Base-by-base conservation (phyloP, 2,329 filamentous ascomycete species). In the Pyricularia grisea region DNA sequence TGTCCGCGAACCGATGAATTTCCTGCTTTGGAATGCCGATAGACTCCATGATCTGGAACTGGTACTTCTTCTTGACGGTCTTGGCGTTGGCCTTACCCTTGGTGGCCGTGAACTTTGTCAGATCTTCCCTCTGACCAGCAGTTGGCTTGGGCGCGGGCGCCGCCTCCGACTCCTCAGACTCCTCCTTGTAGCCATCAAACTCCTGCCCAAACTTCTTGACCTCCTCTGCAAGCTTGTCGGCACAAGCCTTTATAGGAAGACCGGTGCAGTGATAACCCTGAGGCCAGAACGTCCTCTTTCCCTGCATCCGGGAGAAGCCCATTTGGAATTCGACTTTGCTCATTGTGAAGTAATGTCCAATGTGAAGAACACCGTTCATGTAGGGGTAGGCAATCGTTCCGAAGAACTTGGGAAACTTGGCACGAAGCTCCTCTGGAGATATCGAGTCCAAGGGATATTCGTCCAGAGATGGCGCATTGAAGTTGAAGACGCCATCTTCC, bases 241-340 rank as follows among this genome's bases (percentile, higher is more conserved):
- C 93, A 76, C 92, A 96, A 6, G 95, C 94, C 81, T 97, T 97
- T 84, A 99, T 99, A 65, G 94, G 93, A 90, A 99, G 96, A 74
- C 95, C 95, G 0, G 94, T 98, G 81, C 91, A 93, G 84, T 99
- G 95, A 83, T 93, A 99, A 36, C 94, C 95, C 76, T 95, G 90
- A 69, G 95, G 95, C 78, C 95, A 97, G 68, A 98, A 84, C 69
- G 90, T 85, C 68, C 90, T 86, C 83, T 94, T 94, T 76, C 95
- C 95, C 78, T 93, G 88, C 92, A 98, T 96, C 69, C 94, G 87
- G 65, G 91, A 90, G 77, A 93, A 94, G 63, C 94, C 93, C 28
- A 91, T 88, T 70, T 89, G 90, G 79, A 98, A 99, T 81, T 99
- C 95, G 74, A 97, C 89, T 81, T 99, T 99, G 76, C 88, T 92